phyloP scores from a whole-genome alignment of 176 grass and related monocot genomes.

The Cenchrus fungigraminus region DNA sequence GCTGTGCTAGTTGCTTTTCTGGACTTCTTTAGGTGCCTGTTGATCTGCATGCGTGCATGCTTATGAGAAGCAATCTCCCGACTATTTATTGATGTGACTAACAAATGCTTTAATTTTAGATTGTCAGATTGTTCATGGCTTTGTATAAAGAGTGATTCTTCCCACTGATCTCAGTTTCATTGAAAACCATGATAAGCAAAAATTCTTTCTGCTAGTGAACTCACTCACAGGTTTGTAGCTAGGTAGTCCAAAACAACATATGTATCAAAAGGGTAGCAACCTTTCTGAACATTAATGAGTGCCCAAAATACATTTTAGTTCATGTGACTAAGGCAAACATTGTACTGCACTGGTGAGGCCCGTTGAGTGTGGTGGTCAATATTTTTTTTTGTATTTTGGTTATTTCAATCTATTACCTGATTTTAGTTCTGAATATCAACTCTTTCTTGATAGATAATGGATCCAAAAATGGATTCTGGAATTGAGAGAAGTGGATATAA shows the following conservation, averaged over 20 bases:
- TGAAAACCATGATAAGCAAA: slow-evolving; percentile 11
- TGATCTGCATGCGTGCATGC: slow-evolving; percentile 19
- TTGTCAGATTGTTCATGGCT: background rate
- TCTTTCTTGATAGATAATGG: slow-evolving; percentile 82
- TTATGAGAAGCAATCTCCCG: slow-evolving; percentile 20
- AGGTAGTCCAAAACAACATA: background rate
- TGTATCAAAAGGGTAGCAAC: background rate
- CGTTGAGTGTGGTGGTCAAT: background rate
- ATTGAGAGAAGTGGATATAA: slow-evolving; percentile 72
- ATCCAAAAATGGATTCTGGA: slow-evolving; percentile 99
- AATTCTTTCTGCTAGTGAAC: background rate
- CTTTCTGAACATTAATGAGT: slow-evolving; percentile 5
- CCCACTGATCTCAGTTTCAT: slow-evolving; percentile 16
- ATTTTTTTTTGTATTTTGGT: background rate
- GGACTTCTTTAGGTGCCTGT: background rate
- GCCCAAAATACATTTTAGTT: background rate
- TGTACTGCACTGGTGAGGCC: background rate
- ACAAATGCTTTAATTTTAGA: background rate
- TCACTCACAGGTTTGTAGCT: background rate
- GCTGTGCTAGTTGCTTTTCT: slow-evolving; percentile 10
- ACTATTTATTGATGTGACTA: slow-evolving; percentile 4
- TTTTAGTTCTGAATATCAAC: slow-evolving; percentile 34
- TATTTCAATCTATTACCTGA: slow-evolving; percentile 38
- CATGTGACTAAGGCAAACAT: background rate
- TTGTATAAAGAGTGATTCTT: slow-evolving; percentile 1